These are phyloP conservation scores for Babesia divergens DNA, from an alignment of 169 alveolate genomes.

Conservation along the genomic window DNA sequence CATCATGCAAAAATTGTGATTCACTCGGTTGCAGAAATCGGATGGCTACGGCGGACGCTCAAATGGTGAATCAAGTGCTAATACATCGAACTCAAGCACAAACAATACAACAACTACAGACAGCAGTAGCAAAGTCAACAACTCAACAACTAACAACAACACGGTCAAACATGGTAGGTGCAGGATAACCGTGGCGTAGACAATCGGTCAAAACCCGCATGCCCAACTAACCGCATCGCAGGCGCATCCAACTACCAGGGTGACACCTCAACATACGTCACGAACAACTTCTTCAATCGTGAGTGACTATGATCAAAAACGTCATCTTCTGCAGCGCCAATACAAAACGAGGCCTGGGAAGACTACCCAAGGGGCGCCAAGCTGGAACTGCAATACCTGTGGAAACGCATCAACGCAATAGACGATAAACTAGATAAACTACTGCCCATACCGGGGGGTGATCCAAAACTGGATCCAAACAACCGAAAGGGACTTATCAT, in stretches of 20 bases:
- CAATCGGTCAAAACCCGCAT: background rate
- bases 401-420: conserved; percentile 57
- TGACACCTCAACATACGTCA: conserved; percentile 63
- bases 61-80: too few relatives aligned
- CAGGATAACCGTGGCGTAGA: background rate
- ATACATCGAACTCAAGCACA: background rate
- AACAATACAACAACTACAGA: conserved; percentile 10
- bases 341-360: conserved; percentile 5
- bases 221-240: background rate
- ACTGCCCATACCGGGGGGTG: conserved; percentile 31
- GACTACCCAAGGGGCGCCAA: conserved; percentile 40
- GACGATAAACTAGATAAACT: conserved; percentile 36
- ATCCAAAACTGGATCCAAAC: background rate
- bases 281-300: conserved; percentile 65
- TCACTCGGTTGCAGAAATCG: background rate
- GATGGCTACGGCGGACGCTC: background rate
- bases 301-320: background rate
- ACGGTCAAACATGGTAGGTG: conserved; percentile 13
- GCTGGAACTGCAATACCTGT: conserved; percentile 57
- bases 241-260: conserved; percentile 49
- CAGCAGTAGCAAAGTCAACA: conserved; percentile 15
- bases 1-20: background rate
- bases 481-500: conserved; percentile 57
- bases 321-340: conserved; percentile 19
- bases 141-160: conserved; percentile 7